Evolutionary conservation across 495 filamentous ascomycete genomes (phyloP).

Genomic region (Penicillium fimorum): DNA sequence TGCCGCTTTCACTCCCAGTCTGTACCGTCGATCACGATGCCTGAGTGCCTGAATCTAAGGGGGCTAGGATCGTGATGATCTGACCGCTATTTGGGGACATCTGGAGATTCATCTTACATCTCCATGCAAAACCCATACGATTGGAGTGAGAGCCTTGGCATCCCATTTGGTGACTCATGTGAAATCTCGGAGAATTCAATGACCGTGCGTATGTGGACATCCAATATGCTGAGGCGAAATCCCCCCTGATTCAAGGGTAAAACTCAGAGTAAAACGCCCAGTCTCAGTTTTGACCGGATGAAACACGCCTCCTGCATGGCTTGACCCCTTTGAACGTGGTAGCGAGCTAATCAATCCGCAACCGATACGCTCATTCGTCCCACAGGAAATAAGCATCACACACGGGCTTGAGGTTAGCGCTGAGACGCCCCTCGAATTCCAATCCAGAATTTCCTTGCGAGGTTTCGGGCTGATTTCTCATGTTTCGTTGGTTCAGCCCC

Average conservation of each 20-base stretch:
- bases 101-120: neutral
- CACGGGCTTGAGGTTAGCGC: conserved; percentile 16
- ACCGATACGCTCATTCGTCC: conserved; percentile 29
- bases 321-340: conserved; percentile 22
- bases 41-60: neutral
- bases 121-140: too few relatives aligned
- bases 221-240: neutral
- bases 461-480: neutral
- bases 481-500: conserved; percentile 12
- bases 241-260: conserved; percentile 11
- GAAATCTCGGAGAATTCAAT: neutral
- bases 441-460: conserved; percentile 1
- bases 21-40: conserved; percentile 2
- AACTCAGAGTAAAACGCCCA: neutral
- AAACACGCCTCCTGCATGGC: conserved; percentile 28
- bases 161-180: too few relatives aligned
- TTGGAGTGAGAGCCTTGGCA: too few relatives aligned
- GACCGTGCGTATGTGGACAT: neutral
- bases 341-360: conserved; percentile 26
- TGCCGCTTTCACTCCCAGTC: conserved; percentile 1
- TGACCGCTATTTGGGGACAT: neutral
- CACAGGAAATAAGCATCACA: conserved; percentile 35
- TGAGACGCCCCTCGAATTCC: conserved; percentile 8
- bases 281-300: conserved; percentile 25
- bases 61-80: neutral